A percentile compares a stretch with the other conserved stretches of the same genome.
phyloP scores from a whole-genome alignment of 208 protist genomes.

The Trypanosoma congolense region DNA sequence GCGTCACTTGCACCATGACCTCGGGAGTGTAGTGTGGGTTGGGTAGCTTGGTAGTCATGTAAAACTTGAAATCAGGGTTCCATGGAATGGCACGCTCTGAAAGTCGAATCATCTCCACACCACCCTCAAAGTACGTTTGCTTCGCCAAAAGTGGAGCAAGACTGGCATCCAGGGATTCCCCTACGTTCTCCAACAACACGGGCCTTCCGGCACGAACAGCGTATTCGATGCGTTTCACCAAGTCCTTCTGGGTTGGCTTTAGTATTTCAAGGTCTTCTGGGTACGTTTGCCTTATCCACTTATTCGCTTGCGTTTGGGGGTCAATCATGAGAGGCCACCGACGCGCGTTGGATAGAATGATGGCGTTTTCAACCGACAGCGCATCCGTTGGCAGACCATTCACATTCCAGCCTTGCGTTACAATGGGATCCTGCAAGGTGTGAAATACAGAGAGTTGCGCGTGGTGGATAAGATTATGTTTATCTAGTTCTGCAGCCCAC shows the following conservation, averaged over 20 bases:
- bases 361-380: slow-evolving; percentile 96
- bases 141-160: slow-evolving; percentile 94
- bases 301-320: slow-evolving; percentile 97
- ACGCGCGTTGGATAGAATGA: slow-evolving; percentile 92
- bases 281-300: slow-evolving; percentile 97
- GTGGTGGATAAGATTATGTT: slow-evolving; percentile 78
- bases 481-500: slow-evolving; percentile 83
- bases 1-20: slow-evolving; percentile 95
- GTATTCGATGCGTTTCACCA: slow-evolving; percentile 94
- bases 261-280: slow-evolving; percentile 94
- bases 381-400: slow-evolving; percentile 94
- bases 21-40: slow-evolving; percentile 98
- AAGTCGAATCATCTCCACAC: slow-evolving; percentile 94
- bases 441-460: slow-evolving; percentile 78
- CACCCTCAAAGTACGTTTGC: slow-evolving; percentile 93
- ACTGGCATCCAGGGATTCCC: slow-evolving; percentile 93
- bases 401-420: slow-evolving; percentile 92
- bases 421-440: slow-evolving; percentile 94
- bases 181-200: slow-evolving; percentile 96
- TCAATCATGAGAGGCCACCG: slow-evolving; percentile 99
- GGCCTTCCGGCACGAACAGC: slow-evolving; percentile 91
- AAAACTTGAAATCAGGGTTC: slow-evolving; percentile 96
- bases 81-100: slow-evolving; percentile 95
- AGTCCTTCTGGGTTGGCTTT: slow-evolving; percentile 94
- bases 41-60: slow-evolving; percentile 97